Conservation (phyloP, 208 protist genomes). For the Wallacemonas rigidus region DNA sequence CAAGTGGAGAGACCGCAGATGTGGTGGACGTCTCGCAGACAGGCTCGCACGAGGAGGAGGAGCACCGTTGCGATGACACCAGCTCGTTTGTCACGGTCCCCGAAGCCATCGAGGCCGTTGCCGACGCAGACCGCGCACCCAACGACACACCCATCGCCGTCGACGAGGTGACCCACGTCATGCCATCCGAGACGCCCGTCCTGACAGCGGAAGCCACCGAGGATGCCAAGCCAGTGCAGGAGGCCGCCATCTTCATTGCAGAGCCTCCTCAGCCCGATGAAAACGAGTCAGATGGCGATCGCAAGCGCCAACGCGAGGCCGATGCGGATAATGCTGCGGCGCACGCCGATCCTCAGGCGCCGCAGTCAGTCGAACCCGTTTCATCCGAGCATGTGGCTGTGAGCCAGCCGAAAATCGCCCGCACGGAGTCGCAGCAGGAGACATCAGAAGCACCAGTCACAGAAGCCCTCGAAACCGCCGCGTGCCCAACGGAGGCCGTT, state of each 20-base stretch:
- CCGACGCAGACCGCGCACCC: too few relatives aligned
- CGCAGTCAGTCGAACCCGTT: background rate
- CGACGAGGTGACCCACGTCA: background rate
- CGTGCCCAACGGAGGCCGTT: background rate
- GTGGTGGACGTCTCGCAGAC: too few relatives aligned
- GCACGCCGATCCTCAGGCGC: background rate
- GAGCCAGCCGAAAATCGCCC: background rate
- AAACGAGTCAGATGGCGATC: background rate
- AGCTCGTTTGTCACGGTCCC: too few relatives aligned
- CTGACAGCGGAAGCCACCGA: background rate
- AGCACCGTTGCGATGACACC: too few relatives aligned
- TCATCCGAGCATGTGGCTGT: background rate
- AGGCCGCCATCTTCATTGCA: too few relatives aligned
- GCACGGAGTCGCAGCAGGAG: constrained; percentile 12
- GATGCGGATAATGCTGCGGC: background rate
- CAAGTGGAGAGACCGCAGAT: too few relatives aligned
- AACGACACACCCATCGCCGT: background rate
- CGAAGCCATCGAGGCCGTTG: too few relatives aligned
- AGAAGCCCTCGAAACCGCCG: background rate
- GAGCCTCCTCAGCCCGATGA: too few relatives aligned
- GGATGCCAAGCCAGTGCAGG: background rate
- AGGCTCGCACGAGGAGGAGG: too few relatives aligned
- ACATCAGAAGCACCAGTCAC: background rate
- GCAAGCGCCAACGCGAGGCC: background rate
- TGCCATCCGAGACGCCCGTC: too few relatives aligned